These are phyloP conservation scores for Lolium rigidum DNA, from an alignment of 176 grass and related monocot genomes.

Conservation along the genomic window DNA sequence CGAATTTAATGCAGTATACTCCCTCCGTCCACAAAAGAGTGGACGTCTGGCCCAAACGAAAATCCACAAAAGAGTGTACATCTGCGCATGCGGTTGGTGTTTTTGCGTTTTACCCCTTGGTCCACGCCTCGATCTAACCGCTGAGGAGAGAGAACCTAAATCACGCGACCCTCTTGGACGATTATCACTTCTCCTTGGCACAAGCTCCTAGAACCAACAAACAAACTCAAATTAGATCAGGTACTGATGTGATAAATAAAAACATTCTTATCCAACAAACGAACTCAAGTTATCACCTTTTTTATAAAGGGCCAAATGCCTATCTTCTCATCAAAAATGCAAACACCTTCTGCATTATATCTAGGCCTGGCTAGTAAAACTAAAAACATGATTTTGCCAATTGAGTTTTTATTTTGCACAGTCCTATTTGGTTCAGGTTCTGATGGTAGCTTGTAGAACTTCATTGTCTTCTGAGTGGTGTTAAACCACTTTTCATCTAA, in stretches of 20 bases:
- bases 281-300: too few relatives aligned
- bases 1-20: too few relatives aligned
- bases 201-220: not conserved
- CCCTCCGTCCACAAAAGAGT: too few relatives aligned
- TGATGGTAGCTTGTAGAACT: not conserved
- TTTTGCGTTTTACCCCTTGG: too few relatives aligned
- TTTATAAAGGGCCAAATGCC: not conserved
- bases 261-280: too few relatives aligned
- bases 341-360: not conserved
- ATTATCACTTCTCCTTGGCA: not conserved
- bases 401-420: not conserved
- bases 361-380: not conserved
- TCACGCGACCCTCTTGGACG: not conserved
- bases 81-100: too few relatives aligned
- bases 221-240: not conserved
- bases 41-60: too few relatives aligned
- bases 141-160: too few relatives aligned
- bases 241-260: not conserved
- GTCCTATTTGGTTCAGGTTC: not conserved
- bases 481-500: not conserved
- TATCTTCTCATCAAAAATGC: not conserved
- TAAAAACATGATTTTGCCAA: not conserved
- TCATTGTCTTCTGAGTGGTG: not conserved
- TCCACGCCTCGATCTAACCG: too few relatives aligned
- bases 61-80: too few relatives aligned